phyloP scores from a whole-genome alignment of 2,329 filamentous ascomycete genomes.

The Aspergillus neoniger region DNA sequence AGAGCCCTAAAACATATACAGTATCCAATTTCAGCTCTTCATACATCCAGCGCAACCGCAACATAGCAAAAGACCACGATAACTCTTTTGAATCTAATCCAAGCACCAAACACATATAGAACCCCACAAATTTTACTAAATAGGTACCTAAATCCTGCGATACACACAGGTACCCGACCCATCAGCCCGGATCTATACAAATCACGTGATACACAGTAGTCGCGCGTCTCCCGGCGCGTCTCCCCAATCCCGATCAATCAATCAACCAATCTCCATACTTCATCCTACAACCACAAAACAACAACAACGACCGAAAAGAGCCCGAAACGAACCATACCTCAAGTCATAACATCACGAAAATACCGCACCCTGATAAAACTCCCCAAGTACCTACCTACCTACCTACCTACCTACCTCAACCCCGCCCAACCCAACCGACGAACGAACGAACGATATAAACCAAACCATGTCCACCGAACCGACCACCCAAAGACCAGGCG shows the following conservation, averaged over 20 bases:
- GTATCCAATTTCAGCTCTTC: too few relatives aligned
- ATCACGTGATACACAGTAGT: slow-evolving; percentile 22
- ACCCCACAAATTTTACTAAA: too few relatives aligned
- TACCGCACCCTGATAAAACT: neutral
- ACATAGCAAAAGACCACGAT: too few relatives aligned
- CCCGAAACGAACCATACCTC: neutral
- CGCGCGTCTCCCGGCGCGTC: slow-evolving; percentile 20
- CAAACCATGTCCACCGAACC: slow-evolving; percentile 24
- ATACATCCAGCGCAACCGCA: too few relatives aligned
- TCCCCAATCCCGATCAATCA: slow-evolving; percentile 2
- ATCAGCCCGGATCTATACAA: neutral
- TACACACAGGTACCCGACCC: neutral
- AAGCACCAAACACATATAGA: too few relatives aligned
- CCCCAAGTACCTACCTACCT: neutral
- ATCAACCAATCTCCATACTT: neutral
- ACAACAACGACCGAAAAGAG: neutral
- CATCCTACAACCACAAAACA: neutral
- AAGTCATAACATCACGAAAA: neutral
- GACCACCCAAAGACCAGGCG: slow-evolving; percentile 16
- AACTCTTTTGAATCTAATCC: too few relatives aligned
- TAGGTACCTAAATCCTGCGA: too few relatives aligned
- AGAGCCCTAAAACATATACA: too few relatives aligned
- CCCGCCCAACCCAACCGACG: neutral
- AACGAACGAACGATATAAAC: neutral
- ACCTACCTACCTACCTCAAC: neutral